phyloP scores from a whole-genome alignment of 164 flowering plant genomes.

The Santalum album region DNA sequence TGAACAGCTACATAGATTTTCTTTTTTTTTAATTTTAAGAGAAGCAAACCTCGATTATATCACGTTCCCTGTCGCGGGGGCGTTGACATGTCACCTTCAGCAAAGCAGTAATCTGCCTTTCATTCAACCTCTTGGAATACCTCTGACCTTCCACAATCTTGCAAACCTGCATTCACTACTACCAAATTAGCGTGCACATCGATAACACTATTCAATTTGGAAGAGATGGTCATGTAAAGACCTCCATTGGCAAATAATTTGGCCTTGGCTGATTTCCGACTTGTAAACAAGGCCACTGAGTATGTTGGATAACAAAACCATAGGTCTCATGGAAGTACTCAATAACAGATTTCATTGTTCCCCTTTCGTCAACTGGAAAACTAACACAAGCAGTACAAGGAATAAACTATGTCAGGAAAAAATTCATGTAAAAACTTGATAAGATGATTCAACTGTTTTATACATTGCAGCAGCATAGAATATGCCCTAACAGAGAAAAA shows the following conservation, averaged over 20 bases:
- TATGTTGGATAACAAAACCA: slow-evolving; percentile 73
- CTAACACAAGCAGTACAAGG: slow-evolving; percentile 16
- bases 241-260: slow-evolving; percentile 98
- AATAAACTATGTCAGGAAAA: too few species aligned
- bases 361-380: slow-evolving; percentile 77
- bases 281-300: slow-evolving; percentile 90
- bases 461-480: neutral
- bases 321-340: slow-evolving; percentile 86
- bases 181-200: slow-evolving; percentile 4
- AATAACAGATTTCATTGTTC: slow-evolving; percentile 78
- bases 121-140: slow-evolving; percentile 69
- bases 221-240: slow-evolving; percentile 4
- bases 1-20: too few species aligned
- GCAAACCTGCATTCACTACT: slow-evolving; percentile 49
- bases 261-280: slow-evolving; percentile 88
- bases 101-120: slow-evolving; percentile 68
- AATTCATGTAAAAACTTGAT: too few species aligned
- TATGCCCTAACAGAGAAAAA: too few species aligned
- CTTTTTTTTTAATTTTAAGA: too few species aligned
- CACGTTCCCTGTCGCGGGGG: slow-evolving; percentile 62
- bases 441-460: too few species aligned
- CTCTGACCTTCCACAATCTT: slow-evolving; percentile 88
- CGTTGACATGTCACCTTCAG: slow-evolving; percentile 77
- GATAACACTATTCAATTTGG: neutral
- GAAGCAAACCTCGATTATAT: slow-evolving; percentile 53